These are phyloP conservation scores for Trichosporon asahii DNA, from an alignment of 1,284 basidiomycete genomes.

Conservation along the genomic window DNA sequence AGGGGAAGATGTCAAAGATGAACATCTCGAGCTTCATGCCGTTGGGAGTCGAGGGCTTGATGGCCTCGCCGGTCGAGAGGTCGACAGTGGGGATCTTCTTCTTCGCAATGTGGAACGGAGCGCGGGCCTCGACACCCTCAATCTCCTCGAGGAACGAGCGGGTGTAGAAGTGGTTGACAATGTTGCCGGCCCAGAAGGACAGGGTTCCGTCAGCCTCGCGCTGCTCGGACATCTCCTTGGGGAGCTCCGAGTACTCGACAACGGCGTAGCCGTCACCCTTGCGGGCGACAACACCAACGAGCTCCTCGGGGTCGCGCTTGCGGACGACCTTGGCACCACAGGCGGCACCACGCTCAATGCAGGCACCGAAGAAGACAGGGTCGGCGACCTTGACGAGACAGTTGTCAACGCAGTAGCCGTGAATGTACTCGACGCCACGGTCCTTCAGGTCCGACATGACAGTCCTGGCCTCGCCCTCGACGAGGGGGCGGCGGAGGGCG, in stretches of 20 bases:
- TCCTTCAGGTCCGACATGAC: conserved; percentile 78
- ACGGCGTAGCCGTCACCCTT: conserved; percentile 80
- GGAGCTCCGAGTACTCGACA: conserved; percentile 97
- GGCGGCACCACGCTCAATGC: conserved; percentile 77
- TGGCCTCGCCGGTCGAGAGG: conserved; percentile 59
- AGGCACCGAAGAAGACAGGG: conserved; percentile 92
- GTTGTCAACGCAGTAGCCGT: conserved; percentile 98
- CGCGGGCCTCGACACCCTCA: conserved; percentile 77
- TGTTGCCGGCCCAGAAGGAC: conserved; percentile 90
- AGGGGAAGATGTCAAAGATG: conserved; percentile 98
- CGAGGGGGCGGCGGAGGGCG: conserved; percentile 76
- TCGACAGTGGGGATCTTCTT: conserved; percentile 93
- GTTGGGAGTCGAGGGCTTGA: conserved; percentile 87
- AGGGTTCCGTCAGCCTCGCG: conserved; percentile 71
- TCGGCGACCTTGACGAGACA: conserved; percentile 97
- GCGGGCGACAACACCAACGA: conserved; percentile 89
- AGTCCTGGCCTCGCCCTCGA: conserved; percentile 58
- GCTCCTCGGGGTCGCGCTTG: conserved; percentile 80
- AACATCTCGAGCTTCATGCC: conserved; percentile 99
- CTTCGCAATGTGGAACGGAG: conserved; percentile 95
- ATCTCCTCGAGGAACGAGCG: conserved; percentile 76
- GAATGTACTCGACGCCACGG: conserved; percentile 82
- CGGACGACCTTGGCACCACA: conserved; percentile 96
- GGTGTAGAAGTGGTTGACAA: conserved; percentile 98
- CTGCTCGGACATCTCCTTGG: conserved; percentile 75